A percentile compares a stretch with the other conserved stretches of the same genome.
These are phyloP conservation scores for Gentiana straminea DNA, from an alignment of 257 asterid species.

Conservation along the genomic window DNA sequence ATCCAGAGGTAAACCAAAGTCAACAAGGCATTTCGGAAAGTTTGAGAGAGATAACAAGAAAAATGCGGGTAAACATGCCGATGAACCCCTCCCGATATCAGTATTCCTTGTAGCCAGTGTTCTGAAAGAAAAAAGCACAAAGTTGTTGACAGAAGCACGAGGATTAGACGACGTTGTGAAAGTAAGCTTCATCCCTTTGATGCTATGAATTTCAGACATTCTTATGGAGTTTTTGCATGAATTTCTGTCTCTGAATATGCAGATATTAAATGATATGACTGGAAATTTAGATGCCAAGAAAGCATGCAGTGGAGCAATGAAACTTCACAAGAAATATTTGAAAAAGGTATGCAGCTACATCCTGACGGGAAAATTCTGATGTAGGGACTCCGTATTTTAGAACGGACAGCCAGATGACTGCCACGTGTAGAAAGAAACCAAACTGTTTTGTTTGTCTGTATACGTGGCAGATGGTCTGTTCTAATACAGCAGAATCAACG, in stretches of 20 bases:
- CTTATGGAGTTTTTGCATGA: neutral
- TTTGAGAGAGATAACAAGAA: constrained; percentile 61
- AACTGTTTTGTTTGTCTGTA: too few relatives aligned
- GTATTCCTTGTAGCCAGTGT: constrained; percentile 88
- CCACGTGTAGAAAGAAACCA: too few relatives aligned
- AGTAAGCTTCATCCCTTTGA: constrained; percentile 27
- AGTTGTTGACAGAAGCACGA: constrained; percentile 72
- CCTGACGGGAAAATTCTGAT: too few relatives aligned
- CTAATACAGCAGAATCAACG: too few relatives aligned
- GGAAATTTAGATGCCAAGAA: constrained; percentile 76
- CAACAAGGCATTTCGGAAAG: constrained; percentile 56
- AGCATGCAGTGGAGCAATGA: constrained; percentile 70
- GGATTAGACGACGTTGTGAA: constrained; percentile 86
- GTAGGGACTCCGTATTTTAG: too few relatives aligned
- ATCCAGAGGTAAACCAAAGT: constrained; percentile 44
- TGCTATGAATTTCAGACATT: neutral
- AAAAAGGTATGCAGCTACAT: constrained; percentile 37
- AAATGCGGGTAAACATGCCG: constrained; percentile 27
- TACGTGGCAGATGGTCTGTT: too few relatives aligned
- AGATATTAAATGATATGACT: constrained; percentile 75
- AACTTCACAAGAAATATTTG: constrained; percentile 81
- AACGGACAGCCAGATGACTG: too few relatives aligned
- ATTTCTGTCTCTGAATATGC: constrained; percentile 5
- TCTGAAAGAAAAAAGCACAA: constrained; percentile 59
- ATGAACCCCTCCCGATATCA: constrained; percentile 67